Percentiles rank a stretch among this genome's conserved stretches.
Evolutionary conservation across 2,329 filamentous ascomycete species (phyloP).

Genomic region (Cladosporium sp.): DNA sequence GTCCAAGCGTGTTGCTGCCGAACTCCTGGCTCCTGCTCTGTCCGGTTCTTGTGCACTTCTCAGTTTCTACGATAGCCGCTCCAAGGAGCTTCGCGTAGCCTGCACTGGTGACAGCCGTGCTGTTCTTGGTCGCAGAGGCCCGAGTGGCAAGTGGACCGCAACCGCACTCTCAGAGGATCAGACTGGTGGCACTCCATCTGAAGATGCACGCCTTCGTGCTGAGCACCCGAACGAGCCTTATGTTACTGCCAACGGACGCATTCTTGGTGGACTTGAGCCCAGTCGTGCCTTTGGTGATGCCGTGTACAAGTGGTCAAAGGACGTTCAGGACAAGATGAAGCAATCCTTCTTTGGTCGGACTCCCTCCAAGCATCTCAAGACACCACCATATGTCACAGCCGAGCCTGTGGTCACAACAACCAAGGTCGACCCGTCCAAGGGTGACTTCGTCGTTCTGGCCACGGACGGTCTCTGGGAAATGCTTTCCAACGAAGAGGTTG

Average conservation of each 20-base stretch:
- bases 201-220: constrained; percentile 74
- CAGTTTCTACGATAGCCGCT: constrained; percentile 89
- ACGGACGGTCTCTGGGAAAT: constrained; percentile 99
- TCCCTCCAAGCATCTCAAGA: constrained; percentile 73
- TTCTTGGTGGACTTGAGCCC: constrained; percentile 87
- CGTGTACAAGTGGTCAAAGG: constrained; percentile 90
- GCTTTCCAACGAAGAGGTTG: constrained; percentile 96
- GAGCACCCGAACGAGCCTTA: constrained; percentile 87
- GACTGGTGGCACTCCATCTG: constrained; percentile 82
- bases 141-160: constrained; percentile 86
- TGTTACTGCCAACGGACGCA: constrained; percentile 82
- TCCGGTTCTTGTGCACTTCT: constrained; percentile 96
- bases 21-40: constrained; percentile 84
- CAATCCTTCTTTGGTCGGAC: constrained; percentile 82
- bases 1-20: constrained; percentile 85
- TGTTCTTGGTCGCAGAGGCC: constrained; percentile 74
- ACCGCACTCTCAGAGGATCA: constrained; percentile 88
- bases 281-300: constrained; percentile 94
- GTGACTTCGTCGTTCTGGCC: constrained; percentile 93
- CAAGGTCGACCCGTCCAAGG: constrained; percentile 79
- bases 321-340: constrained; percentile 78
- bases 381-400: constrained; percentile 93
- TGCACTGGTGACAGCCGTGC: constrained; percentile 96
- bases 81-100: constrained; percentile 84
- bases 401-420: constrained; percentile 94